Percentiles rank a stretch among this genome's conserved stretches.
Evolutionary conservation across 495 filamentous ascomycete genomes (phyloP).

Genomic region (Penicillium egyptiacum): DNA sequence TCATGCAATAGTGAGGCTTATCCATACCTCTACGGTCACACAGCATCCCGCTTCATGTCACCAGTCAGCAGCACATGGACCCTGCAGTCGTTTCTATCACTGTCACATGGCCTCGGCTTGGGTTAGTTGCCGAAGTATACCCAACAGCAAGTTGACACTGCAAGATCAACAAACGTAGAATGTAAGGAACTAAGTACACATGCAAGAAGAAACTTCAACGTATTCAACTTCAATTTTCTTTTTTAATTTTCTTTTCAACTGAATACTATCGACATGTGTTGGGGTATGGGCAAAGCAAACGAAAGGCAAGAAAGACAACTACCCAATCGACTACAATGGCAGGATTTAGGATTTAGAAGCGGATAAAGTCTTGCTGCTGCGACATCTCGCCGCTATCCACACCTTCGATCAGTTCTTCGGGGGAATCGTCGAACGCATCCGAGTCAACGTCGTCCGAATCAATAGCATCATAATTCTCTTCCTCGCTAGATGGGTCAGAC

Average conservation of each 20-base stretch:
- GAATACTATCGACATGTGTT: constrained; percentile 4
- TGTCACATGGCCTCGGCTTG: constrained; percentile 4
- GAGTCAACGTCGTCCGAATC: constrained; percentile 89
- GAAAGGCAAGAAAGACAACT: constrained; percentile 4
- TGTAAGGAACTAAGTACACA: neutral
- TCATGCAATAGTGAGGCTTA: constrained; percentile 8
- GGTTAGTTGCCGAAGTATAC: constrained; percentile 1
- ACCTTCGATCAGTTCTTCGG: constrained; percentile 46
- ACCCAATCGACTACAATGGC: constrained; percentile 20
- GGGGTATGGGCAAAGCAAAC: constrained; percentile 7
- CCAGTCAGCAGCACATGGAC: constrained; percentile 7
- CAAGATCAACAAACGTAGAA: neutral
- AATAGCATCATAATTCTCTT: constrained; percentile 70
- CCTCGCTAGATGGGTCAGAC: constrained; percentile 81
- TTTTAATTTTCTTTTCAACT: constrained; percentile 1
- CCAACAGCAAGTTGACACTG: neutral
- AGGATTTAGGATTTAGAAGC: constrained; percentile 41
- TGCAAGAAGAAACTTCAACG: neutral
- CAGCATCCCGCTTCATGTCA: neutral
- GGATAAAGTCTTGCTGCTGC: constrained; percentile 69
- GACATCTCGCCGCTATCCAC: constrained; percentile 53
- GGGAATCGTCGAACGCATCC: constrained; percentile 76
- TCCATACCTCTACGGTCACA: constrained; percentile 2
- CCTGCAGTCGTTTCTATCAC: constrained; percentile 2
- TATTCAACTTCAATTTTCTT: neutral